Percentiles rank a stretch among this genome's conserved stretches.
These are phyloP conservation scores for Hypoxylon sp. DNA, from an alignment of 2,329 filamentous ascomycete genomes.

Conservation along the genomic window DNA sequence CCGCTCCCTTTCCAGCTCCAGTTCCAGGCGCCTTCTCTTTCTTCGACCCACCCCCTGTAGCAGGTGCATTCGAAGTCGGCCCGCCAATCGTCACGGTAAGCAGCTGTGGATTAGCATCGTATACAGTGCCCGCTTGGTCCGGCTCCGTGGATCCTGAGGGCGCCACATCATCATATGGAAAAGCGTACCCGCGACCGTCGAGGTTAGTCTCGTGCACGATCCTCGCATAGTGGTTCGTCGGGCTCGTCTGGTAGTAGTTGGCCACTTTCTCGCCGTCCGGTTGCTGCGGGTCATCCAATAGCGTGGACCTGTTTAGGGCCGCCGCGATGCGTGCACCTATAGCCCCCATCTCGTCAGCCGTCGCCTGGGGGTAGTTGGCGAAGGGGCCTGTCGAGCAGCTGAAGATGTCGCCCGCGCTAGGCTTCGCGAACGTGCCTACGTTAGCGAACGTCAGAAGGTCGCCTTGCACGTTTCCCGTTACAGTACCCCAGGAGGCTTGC, in stretches of 20 bases:
- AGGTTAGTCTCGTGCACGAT: slow-evolving; percentile 72
- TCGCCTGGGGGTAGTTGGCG: slow-evolving; percentile 56
- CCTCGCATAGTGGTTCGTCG: slow-evolving; percentile 76
- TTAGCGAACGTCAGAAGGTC: slow-evolving; percentile 58
- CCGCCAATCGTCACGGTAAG: slow-evolving; percentile 71
- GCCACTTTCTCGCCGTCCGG: slow-evolving; percentile 64
- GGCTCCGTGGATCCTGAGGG: slow-evolving; percentile 59
- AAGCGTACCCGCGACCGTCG: slow-evolving; percentile 75
- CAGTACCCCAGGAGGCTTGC: slow-evolving; percentile 65
- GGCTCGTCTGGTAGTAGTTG: slow-evolving; percentile 65
- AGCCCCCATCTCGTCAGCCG: slow-evolving; percentile 65
- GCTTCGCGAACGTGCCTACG: slow-evolving; percentile 60
- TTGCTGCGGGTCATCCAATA: slow-evolving; percentile 67
- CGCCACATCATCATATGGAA: slow-evolving; percentile 78
- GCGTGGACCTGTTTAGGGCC: slow-evolving; percentile 79
- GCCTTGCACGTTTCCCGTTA: slow-evolving; percentile 58
- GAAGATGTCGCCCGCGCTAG: slow-evolving; percentile 57
- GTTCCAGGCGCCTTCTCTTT: slow-evolving; percentile 37
- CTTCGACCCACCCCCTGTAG: slow-evolving; percentile 6
- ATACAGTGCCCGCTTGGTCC: slow-evolving; percentile 74
- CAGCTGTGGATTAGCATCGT: slow-evolving; percentile 66
- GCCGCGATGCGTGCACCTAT: slow-evolving; percentile 81
- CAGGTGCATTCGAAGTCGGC: slow-evolving; percentile 20
- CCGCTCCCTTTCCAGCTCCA: slow-evolving; percentile 15
- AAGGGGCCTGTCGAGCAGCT: slow-evolving; percentile 66